Evolutionary conservation across 208 protist genomes (phyloP).

Genomic region (Leishmania turanica): DNA sequence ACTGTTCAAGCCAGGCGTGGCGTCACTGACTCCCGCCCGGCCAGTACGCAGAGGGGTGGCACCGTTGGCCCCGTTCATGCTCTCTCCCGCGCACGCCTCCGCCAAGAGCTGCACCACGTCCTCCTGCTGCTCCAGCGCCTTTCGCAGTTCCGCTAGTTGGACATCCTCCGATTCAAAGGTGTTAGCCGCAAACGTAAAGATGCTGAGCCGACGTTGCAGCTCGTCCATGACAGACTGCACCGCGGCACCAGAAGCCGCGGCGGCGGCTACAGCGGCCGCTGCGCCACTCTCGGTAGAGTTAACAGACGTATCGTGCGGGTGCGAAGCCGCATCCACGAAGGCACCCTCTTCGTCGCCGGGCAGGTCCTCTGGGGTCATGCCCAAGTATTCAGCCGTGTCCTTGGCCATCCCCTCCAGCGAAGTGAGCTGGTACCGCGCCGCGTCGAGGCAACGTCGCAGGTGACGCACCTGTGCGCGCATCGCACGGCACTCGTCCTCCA

Average conservation of each 20-base stretch:
- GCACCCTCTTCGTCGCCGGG: neutral
- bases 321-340: neutral
- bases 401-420: constrained; percentile 33
- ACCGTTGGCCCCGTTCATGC: neutral
- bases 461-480: constrained; percentile 29
- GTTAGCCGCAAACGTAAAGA: constrained; percentile 35
- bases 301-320: constrained; percentile 1
- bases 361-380: constrained; percentile 26
- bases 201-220: constrained; percentile 41
- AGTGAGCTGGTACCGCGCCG: constrained; percentile 35
- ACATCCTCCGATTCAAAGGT: constrained; percentile 39
- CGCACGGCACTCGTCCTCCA: constrained; percentile 27
- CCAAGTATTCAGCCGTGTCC: constrained; percentile 41
- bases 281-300: neutral
- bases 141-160: constrained; percentile 36
- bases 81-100: constrained; percentile 13
- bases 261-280: neutral
- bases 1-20: constrained; percentile 24
- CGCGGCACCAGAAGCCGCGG: constrained; percentile 15
- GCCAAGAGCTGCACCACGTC: constrained; percentile 26
- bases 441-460: constrained; percentile 32
- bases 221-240: constrained; percentile 42
- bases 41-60: constrained; percentile 26
- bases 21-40: neutral
- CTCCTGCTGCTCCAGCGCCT: constrained; percentile 32